phyloP scores from a whole-genome alignment of 306 rosid genomes.

The Quercus gilva region DNA sequence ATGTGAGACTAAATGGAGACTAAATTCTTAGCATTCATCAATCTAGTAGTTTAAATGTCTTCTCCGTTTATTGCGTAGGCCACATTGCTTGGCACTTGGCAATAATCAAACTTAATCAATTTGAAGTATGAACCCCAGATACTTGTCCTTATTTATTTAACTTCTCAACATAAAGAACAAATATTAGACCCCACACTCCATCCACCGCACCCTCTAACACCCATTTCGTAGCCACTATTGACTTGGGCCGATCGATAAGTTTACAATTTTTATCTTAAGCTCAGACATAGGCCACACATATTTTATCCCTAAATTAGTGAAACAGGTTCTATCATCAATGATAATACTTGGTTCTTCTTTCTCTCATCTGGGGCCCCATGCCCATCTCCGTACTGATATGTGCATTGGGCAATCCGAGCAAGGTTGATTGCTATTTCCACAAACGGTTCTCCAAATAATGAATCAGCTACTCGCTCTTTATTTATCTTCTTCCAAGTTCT shows the following conservation, averaged over 20 bases:
- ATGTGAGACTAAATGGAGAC: too few relatives aligned
- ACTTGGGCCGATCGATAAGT: too few relatives aligned
- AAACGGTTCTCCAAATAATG: conserved; percentile 37
- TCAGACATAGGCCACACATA: too few relatives aligned
- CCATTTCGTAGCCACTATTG: not conserved
- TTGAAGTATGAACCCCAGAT: too few relatives aligned
- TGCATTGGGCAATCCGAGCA: conserved; percentile 49
- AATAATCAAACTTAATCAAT: too few relatives aligned
- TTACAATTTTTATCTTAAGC: not conserved
- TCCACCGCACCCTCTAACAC: not conserved
- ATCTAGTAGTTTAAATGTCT: too few relatives aligned
- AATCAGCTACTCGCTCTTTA: conserved; percentile 19
- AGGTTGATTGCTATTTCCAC: conserved; percentile 36
- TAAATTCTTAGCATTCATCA: too few relatives aligned
- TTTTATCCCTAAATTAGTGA: not conserved
- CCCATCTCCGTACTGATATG: conserved; percentile 55
- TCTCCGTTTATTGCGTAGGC: too few relatives aligned
- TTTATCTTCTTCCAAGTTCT: conserved; percentile 53
- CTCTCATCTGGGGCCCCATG: conserved; percentile 41
- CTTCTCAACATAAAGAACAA: too few relatives aligned
- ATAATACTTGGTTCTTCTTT: conserved; percentile 27
- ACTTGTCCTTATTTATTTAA: too few relatives aligned
- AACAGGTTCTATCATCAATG: conserved; percentile 47
- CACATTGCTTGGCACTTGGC: too few relatives aligned
- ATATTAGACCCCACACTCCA: too few relatives aligned